Evolutionary conservation across 495 filamentous ascomycete genomes (phyloP), one percentile per base, ranked within the genome.

Genomic region (Xylaria sp.): DNA sequence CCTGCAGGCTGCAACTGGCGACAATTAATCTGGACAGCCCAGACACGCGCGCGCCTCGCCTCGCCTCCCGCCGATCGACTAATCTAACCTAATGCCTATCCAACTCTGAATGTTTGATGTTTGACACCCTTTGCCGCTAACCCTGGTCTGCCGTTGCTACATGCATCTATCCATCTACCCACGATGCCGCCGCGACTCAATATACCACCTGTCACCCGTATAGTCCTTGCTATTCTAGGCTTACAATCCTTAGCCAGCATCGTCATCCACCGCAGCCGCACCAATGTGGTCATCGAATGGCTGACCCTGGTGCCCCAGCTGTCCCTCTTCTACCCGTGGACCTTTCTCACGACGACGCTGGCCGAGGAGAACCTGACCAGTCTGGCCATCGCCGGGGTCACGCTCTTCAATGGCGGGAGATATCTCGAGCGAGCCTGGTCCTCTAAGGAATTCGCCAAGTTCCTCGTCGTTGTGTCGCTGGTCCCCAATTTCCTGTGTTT

Each of bases 371-470:
- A 98, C 77, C 86, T 97, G 77, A 92, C 97, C 77, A 96, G 93
- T 35, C 85, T 98, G 5, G 81, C 89, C 17, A 88, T 98, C 63
- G 93, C 95, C 69, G 90, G 87, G 14, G 83, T 90, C 35, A 96
- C 95, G 21, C 81, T 98, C 48, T 95, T 97, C 81, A 93, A 97
- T 85, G 97, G 94, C 26, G 96, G 97, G 9, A 90, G 93, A 73
- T 99, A 99, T 77, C 88, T 99, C 33, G 96, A 99, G 83, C 89
- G 96, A 73, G 96, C 97, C 58, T 99, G 96, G 96, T 91, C 93
- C 37, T 93, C 93, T n/a, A 87, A 86, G 52, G 96, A 98, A 79
- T 94, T 98, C 77, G 93, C 87, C 74, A 97, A 95, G 79, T 98
- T 98, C 81, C 86, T 98, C 21, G 82, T 94, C 33, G 85, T 96